Evolutionary conservation across 768 basidiomycete species (phyloP).

Genomic region (Porpolomopsis calyptriformis): DNA sequence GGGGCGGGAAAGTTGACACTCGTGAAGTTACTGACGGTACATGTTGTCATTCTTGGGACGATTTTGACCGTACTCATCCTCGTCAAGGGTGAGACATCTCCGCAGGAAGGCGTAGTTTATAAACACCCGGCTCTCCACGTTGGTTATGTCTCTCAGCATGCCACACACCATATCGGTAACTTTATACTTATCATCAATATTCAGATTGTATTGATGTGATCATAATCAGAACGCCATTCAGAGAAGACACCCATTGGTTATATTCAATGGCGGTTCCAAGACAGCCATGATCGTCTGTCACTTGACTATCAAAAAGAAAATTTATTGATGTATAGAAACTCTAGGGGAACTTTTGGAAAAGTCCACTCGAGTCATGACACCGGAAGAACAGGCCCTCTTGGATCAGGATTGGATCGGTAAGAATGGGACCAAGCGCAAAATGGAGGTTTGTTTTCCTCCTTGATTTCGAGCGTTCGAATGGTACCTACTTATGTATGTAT

Average conservation of each 20-base stretch:
- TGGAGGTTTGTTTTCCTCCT: conserved; percentile 60
- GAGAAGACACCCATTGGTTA: conserved; percentile 96
- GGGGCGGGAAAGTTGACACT: conserved; percentile 95
- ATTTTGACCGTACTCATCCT: conserved; percentile 7
- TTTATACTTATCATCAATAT: conserved; percentile 1
- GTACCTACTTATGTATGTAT: no score
- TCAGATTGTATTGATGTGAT: conserved; percentile 12
- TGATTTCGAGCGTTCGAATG: no score
- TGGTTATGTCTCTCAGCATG: conserved; percentile 96
- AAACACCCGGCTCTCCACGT: conserved; percentile 92
- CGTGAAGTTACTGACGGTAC: conserved; percentile 83
- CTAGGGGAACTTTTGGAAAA: conserved; percentile 85
- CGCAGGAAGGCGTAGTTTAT: conserved; percentile 86
- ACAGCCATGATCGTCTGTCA: conserved; percentile 84
- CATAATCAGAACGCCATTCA: conserved; percentile 76
- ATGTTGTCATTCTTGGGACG: conserved; percentile 14
- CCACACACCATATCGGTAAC: conserved; percentile 87
- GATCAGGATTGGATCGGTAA: conserved; percentile 86
- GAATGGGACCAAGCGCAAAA: conserved; percentile 81
- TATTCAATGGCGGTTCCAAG: conserved; percentile 99
- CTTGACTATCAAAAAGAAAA: conserved; percentile 2
- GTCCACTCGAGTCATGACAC: conserved; percentile 79
- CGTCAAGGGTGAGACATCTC: conserved; percentile 79
- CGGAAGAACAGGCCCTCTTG: conserved; percentile 68
- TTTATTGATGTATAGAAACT: conserved; percentile 4